Evolutionary conservation across 805 yeast genomes (phyloP).

Genomic region (Yarrowia yakushimensis): DNA sequence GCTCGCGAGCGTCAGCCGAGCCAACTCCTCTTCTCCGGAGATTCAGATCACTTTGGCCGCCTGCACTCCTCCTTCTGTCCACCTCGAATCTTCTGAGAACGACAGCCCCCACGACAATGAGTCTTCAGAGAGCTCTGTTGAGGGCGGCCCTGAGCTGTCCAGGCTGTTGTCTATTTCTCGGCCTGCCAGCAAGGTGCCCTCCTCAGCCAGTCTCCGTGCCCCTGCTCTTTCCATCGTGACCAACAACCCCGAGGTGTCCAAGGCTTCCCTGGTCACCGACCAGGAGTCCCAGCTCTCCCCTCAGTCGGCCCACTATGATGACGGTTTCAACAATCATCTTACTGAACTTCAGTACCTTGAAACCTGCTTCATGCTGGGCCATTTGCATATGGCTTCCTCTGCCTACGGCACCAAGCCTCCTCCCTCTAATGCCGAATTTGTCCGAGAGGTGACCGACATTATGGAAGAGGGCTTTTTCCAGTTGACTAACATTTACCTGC

Average conservation of each 20-base stretch:
- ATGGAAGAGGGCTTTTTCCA: conserved; percentile 26
- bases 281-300: not conserved
- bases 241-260: not conserved
- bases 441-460: conserved; percentile 21
- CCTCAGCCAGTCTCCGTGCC: not conserved
- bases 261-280: not conserved
- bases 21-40: conserved; percentile 8
- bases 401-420: conserved; percentile 19
- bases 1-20: not conserved
- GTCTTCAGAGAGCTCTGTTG: conserved; percentile 16
- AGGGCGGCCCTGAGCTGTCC: conserved; percentile 14
- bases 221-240: conserved; percentile 13
- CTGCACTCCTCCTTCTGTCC: conserved; percentile 1
- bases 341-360: conserved; percentile 23
- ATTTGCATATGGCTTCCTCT: conserved; percentile 25
- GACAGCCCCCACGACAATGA: conserved; percentile 11
- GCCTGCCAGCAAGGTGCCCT: conserved; percentile 8
- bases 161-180: conserved; percentile 11
- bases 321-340: conserved; percentile 15
- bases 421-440: conserved; percentile 24
- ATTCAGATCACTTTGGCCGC: conserved; percentile 4
- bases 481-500: conserved; percentile 21
- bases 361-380: conserved; percentile 25
- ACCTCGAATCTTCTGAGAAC: conserved; percentile 10
- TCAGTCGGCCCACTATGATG: conserved; percentile 1